Percentiles rank a stretch among this genome's conserved stretches.
These are phyloP conservation scores for Closterium sp. DNA, from an alignment of 139 green algal species.

Conservation along the genomic window DNA sequence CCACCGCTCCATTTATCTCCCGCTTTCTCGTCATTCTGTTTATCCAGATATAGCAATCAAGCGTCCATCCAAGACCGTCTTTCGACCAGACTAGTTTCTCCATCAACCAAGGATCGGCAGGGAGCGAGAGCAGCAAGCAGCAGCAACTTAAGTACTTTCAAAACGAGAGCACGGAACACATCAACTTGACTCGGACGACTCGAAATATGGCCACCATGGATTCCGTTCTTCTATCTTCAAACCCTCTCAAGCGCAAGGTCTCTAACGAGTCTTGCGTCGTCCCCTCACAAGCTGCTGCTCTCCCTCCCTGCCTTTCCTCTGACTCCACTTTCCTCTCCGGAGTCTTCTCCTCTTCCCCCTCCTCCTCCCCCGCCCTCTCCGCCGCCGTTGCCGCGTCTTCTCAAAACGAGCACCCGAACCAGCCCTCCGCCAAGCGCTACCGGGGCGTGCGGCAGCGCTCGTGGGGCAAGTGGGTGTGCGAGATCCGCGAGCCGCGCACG, in stretches of 20 bases:
- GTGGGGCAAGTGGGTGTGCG: constrained; percentile 60
- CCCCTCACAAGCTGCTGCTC: background rate
- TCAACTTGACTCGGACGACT: background rate
- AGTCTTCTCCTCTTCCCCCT: background rate
- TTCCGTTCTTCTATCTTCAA: background rate
- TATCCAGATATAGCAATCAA: background rate
- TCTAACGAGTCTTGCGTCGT: background rate
- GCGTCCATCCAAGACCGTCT: background rate
- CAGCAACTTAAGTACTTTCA: background rate
- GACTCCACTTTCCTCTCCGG: background rate
- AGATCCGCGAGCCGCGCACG: constrained; percentile 55
- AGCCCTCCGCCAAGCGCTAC: background rate
- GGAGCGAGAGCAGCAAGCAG: background rate
- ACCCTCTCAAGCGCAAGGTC: background rate
- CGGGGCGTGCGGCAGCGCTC: constrained; percentile 53
- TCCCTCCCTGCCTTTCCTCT: background rate
- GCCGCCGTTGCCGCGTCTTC: background rate
- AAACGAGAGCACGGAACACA: background rate
- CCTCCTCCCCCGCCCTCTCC: too few relatives aligned
- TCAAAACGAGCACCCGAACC: background rate
- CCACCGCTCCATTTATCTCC: background rate
- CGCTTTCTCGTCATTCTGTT: background rate
- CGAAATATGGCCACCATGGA: background rate
- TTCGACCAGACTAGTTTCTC: background rate
- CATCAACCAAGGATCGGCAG: background rate